Evolutionary conservation across 2,329 filamentous ascomycete species (phyloP), one percentile per base, ranked within the genome.

Genomic region (Pyrenophora tritici-repentis): DNA sequence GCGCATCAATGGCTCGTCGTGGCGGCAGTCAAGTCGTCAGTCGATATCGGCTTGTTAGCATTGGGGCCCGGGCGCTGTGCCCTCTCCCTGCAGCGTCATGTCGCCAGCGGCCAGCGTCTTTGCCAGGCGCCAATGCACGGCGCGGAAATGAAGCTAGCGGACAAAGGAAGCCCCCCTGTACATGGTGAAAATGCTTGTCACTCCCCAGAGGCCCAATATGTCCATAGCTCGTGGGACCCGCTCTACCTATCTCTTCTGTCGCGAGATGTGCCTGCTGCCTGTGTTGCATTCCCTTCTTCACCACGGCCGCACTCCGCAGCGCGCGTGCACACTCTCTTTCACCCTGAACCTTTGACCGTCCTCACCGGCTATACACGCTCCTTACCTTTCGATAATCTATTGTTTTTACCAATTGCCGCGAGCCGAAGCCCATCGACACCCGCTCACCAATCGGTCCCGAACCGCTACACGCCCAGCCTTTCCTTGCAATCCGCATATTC

Each of bases 131-230:
- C 58, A 59, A 63, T 62, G 60, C 62, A 32, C 47, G 29, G 40
- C 42, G 52, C 60, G 62, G 61, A 63, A 62, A 63, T 63, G 59
- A 63, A 56, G 40, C 42, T 65, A 63, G 61, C 58, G 59, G 50
- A 56, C 51, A 49, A 50, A 29, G 53, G 59, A 29, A 12, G 10
- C 26, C 26, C 47, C 62, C 62, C 52, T 50, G 61, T 50, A 34
- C 48, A 47, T 52, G 52, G 52, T 48, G 50, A 40, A 55, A 40
- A 40, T 54, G 55, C 61, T 46, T 55, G 51, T 54, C 50, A 45
- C 53, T 60, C 53, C 55, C 48, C 56, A 58, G 59, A 56, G 45
- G 53, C 49, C 33, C 39, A 56, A 49, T 47, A 36, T 41, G 45
- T 53, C 52, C 58, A 55, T 46, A 49, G 41, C 52, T 53, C 46